Evolutionary conservation across 768 basidiomycete genomes (phyloP).

Genomic region (Amanita exitialis): DNA sequence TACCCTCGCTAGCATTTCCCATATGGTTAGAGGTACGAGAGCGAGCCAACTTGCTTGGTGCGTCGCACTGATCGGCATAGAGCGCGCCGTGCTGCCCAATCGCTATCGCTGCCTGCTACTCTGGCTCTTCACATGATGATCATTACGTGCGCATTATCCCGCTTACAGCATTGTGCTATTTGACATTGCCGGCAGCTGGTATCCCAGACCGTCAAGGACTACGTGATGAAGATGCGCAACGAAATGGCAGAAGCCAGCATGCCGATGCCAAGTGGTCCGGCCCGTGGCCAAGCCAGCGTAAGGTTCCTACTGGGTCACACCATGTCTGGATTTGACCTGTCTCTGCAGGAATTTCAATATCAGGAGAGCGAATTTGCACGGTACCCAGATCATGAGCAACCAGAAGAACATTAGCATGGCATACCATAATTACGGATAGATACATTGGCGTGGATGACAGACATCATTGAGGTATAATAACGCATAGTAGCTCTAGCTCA

Average conservation of each 20-base stretch:
- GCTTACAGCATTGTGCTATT: neutral
- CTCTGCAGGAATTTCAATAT: conserved; percentile 5
- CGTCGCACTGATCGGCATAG: conserved; percentile 23
- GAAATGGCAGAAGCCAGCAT: conserved; percentile 24
- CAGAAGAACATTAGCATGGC: conserved; percentile 3
- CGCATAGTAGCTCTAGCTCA: neutral
- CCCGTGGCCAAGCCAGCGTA: neutral
- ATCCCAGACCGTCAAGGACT: conserved; percentile 56
- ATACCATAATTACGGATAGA: neutral
- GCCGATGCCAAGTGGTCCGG: conserved; percentile 16
- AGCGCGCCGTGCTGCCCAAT: conserved; percentile 81
- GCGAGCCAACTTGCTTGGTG: neutral
- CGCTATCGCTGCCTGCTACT: conserved; percentile 68
- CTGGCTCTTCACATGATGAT: conserved; percentile 74
- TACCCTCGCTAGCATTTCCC: conserved; percentile 51
- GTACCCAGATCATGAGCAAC: neutral
- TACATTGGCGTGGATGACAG: conserved; percentile 6
- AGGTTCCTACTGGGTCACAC: neutral
- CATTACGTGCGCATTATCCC: conserved; percentile 44
- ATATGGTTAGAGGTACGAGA: conserved; percentile 67
- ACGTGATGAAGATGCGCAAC: conserved; percentile 47
- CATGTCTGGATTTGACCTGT: neutral
- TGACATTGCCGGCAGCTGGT: conserved; percentile 36
- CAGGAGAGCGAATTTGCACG: conserved; percentile 5
- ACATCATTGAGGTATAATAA: neutral